Base-by-base conservation (phyloP, 2,329 filamentous ascomycete species). In the Epichloe amarillans region DNA sequence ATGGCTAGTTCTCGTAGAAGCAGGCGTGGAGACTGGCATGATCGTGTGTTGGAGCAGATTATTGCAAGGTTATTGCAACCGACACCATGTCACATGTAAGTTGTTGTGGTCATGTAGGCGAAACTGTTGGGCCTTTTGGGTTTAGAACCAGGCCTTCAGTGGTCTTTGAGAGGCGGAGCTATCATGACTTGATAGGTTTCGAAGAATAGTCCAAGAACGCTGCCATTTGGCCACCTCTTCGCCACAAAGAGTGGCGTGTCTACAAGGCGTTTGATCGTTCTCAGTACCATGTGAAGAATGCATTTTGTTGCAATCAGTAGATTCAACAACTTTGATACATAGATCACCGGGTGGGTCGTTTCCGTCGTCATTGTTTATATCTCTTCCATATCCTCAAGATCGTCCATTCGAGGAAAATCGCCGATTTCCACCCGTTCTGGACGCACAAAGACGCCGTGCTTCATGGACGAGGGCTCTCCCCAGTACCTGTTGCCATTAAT, bases 311-410 rank as follows among this genome's bases (percentile, higher is more conserved):
- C 30, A 26, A 41, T 15, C 15, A 19, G 19, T 35, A 12, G 12
- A 43, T 37, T 23, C 33, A 17, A 35, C 8, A 19, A 23, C 33
- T 15, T 21, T 38, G 30, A 19, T 43, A 21, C 19, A 23, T 37
- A 19, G 4, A 15, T 40, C n/a, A n/a, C n/a, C n/a, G n/a, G 26
- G 21, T 35, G 26, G n/a, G 10, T 41, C 17, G 19, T 21, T 50
- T 42, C 33, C 19, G 23, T 17, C 21, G 36, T n/a, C 17, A 14
- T 19, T 12, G 23, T 30, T 43, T 65, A 84, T 52, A 84, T 85
- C 70, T 87, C 83, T 64, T 86, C 85, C 75, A 88, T 84, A 56
- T 86, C 83, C 62, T 88, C 86, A 56, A 88, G 71, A 61, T 90
- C 79, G 63, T 90, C 79, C 53, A 89, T 72, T 33, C 74, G 72